phyloP scores from a whole-genome alignment of 2,329 filamentous ascomycete genomes.

The Alternaria arborescens region DNA sequence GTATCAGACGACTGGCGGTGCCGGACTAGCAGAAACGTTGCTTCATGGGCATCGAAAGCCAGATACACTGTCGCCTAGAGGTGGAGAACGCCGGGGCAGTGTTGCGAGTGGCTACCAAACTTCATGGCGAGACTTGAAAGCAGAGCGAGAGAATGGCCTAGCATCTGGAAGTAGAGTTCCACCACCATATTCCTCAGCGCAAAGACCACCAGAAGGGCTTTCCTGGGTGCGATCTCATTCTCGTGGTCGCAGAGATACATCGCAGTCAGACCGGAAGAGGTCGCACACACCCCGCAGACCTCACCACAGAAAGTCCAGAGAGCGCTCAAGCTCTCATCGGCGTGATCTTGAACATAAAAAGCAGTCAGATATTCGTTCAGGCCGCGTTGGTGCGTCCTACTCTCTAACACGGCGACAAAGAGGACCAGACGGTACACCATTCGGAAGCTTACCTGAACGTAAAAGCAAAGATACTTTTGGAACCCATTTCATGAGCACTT shows the following conservation, averaged over 20 bases:
- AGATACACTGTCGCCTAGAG: not conserved
- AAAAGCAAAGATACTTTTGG: conserved; percentile 27
- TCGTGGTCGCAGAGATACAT: not conserved
- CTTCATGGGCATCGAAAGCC: not conserved
- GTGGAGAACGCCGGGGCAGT: not conserved
- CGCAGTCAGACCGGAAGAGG: not conserved
- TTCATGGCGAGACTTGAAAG: not conserved
- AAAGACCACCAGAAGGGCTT: not conserved
- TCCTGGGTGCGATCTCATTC: not conserved
- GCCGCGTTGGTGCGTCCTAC: not conserved
- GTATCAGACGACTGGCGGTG: conserved; percentile 16
- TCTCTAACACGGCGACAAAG: conserved; percentile 5
- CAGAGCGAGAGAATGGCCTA: not conserved
- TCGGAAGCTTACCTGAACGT: conserved; percentile 28
- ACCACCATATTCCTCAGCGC: not conserved
- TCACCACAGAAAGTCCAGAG: not conserved
- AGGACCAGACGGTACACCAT: conserved; percentile 29
- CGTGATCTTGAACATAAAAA: not conserved
- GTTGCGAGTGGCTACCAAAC: conserved; percentile 3
- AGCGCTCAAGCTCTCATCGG: not conserved
- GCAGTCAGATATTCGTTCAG: not conserved
- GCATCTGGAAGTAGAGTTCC: not conserved
- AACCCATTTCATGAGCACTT: conserved; percentile 28
- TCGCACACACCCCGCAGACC: not conserved
- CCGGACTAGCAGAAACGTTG: conserved; percentile 3